A percentile compares a stretch with the other conserved stretches of the same genome.
Evolutionary conservation across 768 basidiomycete species (phyloP).

Genomic region (Lyophyllum shimeji): DNA sequence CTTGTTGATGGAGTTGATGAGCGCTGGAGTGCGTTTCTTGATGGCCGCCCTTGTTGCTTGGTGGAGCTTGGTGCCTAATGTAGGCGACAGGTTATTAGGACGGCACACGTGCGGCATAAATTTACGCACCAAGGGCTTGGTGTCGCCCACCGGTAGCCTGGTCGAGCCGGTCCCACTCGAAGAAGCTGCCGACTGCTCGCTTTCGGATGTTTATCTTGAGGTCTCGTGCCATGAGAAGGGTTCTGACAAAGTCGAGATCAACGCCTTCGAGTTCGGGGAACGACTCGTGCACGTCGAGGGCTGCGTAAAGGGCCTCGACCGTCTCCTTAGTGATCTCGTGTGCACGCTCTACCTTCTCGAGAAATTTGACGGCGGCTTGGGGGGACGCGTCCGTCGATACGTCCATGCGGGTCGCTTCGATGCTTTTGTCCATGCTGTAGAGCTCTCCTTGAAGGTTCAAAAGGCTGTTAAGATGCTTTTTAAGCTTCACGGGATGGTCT

Average conservation of each 20-base stretch:
- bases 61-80: constrained; percentile 31
- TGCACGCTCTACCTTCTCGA: constrained; percentile 20
- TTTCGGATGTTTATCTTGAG: constrained; percentile 39
- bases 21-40: constrained; percentile 26
- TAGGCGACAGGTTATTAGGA: not conserved
- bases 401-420: constrained; percentile 8
- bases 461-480: constrained; percentile 30
- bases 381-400: not conserved
- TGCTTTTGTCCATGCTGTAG: constrained; percentile 20
- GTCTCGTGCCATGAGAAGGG: constrained; percentile 33
- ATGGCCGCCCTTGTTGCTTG: constrained; percentile 32
- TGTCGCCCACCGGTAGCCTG: constrained; percentile 29
- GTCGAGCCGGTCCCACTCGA: constrained; percentile 35
- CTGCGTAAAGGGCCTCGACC: constrained; percentile 31
- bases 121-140: constrained; percentile 29
- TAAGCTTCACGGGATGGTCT: not conserved
- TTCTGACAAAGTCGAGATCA: constrained; percentile 26
- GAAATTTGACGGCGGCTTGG: constrained; percentile 7
- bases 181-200: constrained; percentile 31
- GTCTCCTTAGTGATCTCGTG: constrained; percentile 20
- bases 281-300: constrained; percentile 29
- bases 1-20: constrained; percentile 27
- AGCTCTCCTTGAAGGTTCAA: constrained; percentile 28
- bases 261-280: constrained; percentile 33
- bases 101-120: not conserved